Base-by-base conservation (phyloP, 345 rosid species). In the Ricinus communis region DNA sequence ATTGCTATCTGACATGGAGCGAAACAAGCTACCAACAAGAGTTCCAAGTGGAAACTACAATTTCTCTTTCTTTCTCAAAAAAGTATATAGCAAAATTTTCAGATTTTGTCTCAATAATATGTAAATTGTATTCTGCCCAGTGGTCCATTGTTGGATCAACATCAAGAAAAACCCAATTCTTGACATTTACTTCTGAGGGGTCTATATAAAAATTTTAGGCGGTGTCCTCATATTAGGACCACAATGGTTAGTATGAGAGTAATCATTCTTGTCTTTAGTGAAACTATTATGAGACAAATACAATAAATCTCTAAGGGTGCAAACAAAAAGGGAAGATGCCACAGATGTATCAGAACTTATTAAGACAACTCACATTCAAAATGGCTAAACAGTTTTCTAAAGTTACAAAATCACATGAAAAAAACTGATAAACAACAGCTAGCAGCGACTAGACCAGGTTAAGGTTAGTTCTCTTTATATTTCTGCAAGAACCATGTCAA, bases 141-240 rank as follows among this genome's bases (percentile, higher is more conserved):
- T 77, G 77, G 77, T 76, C 82, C 77, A 69, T 10, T 16, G 43
- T 33, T 66, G 25, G 15, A 63, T 63, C 52, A 72, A 72, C 41
- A 59, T 27, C 45, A 53, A 19, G 27, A 21, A 74, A 54, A 71
- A 66, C 16, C 15, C 58, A 46, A 73, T 65, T 43, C 24, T 61
- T 65, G 36, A 12, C 53, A 47, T 71, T 65, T 33, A 67, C 56
- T 56, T 60, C n/a, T 36, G 19, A 54, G 74, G 71, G 66, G 68
- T 60, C 79, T 66, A 31, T 67, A 21, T 54, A 49, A 74, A 53
- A 47, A 68, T 55, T 45, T 16, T 3, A 3, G 56, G 66, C 56
- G 33, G 53, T 55, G 24, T 13, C 57, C 63, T 67, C 54, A 72
- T 45, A 27, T 5, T 50, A 46, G 79, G 83, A 75, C 83, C 82